These are phyloP conservation scores for Prunus davidiana DNA, from an alignment of 306 rosid species.

Conservation along the genomic window DNA sequence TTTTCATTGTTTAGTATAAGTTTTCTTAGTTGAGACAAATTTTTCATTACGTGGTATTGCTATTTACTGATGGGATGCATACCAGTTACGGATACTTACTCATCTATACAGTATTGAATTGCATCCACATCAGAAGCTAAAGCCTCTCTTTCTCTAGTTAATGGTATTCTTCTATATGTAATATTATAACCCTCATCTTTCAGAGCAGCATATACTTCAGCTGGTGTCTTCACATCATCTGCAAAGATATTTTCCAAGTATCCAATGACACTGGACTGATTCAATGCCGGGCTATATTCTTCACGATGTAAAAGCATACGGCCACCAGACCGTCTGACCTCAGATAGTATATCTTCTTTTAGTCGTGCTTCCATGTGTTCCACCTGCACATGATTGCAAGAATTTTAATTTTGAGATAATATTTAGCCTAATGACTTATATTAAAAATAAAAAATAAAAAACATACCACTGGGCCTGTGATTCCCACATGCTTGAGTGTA, in stretches of 20 bases:
- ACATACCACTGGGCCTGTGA: slow-evolving; percentile 82
- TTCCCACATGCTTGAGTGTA: slow-evolving; percentile 86
- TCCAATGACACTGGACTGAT: slow-evolving; percentile 71
- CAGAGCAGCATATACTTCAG: slow-evolving; percentile 70
- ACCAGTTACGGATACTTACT: slow-evolving; percentile 48
- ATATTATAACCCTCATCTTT: slow-evolving; percentile 63
- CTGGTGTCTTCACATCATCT: slow-evolving; percentile 82
- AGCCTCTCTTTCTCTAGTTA: slow-evolving; percentile 80
- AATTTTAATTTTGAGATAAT: slow-evolving; percentile 21
- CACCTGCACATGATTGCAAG: slow-evolving; percentile 54
- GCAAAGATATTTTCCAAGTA: slow-evolving; percentile 72
- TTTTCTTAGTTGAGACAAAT: not conserved
- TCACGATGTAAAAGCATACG: slow-evolving; percentile 82
- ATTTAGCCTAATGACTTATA: slow-evolving; percentile 19
- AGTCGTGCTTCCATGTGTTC: slow-evolving; percentile 84
- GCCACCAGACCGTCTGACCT: slow-evolving; percentile 70
- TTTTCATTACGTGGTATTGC: not conserved
- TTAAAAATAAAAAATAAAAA: slow-evolving; percentile 16
- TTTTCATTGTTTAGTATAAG: not conserved
- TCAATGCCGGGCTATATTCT: slow-evolving; percentile 65
- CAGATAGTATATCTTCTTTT: slow-evolving; percentile 80
- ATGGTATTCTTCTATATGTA: slow-evolving; percentile 65
- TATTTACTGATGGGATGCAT: not conserved
- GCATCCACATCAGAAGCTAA: slow-evolving; percentile 78
- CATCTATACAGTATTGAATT: slow-evolving; percentile 65